Conservation (phyloP, 257 asterid genomes). For the Solanum tacnaense region DNA sequence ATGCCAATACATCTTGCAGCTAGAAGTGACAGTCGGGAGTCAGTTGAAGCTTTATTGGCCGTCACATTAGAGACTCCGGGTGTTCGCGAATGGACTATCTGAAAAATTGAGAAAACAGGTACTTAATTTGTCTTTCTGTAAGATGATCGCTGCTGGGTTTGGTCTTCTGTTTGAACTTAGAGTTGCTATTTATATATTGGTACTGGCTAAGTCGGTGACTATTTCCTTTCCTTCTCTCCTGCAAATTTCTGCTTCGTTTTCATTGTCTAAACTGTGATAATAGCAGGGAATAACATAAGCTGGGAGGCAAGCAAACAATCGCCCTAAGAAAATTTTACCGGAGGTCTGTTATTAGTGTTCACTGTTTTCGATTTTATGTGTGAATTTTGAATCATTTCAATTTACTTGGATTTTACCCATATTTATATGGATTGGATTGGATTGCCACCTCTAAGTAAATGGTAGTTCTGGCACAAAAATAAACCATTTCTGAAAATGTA, state of each 20-base stretch:
- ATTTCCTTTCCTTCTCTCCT: not conserved
- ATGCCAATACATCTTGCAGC: conserved; percentile 83
- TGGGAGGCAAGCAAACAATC: conserved; percentile 18
- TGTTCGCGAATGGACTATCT: conserved; percentile 49
- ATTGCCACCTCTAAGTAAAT: not conserved
- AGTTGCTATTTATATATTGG: not conserved
- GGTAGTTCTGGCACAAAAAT: not conserved
- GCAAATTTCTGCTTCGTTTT: not conserved
- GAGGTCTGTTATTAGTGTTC: conserved; percentile 34
- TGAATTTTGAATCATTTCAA: not conserved
- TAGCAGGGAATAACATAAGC: conserved; percentile 38
- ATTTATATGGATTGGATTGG: not conserved
- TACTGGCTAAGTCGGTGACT: not conserved
- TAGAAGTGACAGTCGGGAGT: conserved; percentile 46
- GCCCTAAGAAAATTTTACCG: conserved; percentile 33
- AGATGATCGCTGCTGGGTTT: not conserved
- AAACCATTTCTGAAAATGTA: not conserved
- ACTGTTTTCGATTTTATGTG: not conserved
- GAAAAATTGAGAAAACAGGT: conserved; percentile 26
- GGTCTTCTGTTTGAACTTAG: not conserved
- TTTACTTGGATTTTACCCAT: too few relatives aligned
- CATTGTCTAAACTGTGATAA: not conserved
- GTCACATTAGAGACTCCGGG: conserved; percentile 32
- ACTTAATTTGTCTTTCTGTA: not conserved
- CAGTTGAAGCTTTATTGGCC: conserved; percentile 65